A percentile compares a stretch with the other conserved stretches of the same genome.
phyloP scores from a whole-genome alignment of 139 green algal species.

The Eudorina sp. region DNA sequence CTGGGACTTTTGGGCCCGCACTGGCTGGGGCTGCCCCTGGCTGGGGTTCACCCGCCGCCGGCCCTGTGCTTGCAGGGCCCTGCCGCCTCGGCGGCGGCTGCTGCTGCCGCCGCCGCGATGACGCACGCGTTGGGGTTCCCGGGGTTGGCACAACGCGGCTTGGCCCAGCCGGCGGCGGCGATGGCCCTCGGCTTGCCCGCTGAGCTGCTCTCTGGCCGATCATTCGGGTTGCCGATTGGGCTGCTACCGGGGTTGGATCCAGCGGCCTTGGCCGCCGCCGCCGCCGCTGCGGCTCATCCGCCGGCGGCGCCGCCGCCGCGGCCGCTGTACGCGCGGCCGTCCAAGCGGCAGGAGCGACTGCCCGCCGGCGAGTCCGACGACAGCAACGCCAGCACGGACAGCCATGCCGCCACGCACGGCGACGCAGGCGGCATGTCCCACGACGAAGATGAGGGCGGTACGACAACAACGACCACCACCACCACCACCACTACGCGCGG shows the following conservation, averaged over 20 bases:
- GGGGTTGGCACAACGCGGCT: background rate
- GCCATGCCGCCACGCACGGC: background rate
- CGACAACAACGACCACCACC: background rate
- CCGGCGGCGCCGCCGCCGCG: background rate
- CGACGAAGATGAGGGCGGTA: constrained; percentile 42
- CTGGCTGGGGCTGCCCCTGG: background rate
- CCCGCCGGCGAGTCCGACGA: constrained; percentile 24
- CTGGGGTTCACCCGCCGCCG: background rate
- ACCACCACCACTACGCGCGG: background rate
- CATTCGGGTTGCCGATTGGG: background rate
- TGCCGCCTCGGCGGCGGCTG: background rate
- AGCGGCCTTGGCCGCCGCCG: background rate
- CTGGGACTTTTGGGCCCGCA: background rate
- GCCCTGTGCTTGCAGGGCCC: background rate
- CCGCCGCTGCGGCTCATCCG: background rate
- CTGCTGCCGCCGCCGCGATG: background rate
- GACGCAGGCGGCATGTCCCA: background rate
- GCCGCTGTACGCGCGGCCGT: background rate
- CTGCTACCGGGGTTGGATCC: constrained; percentile 5
- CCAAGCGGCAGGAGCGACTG: constrained; percentile 24
- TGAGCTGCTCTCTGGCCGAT: background rate
- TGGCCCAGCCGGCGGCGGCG: background rate
- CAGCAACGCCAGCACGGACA: constrained; percentile 22
- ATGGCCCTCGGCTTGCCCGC: background rate
- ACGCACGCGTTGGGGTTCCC: background rate